Base-by-base conservation (phyloP, 73 alveolate species). In the Paramecium octaurelia region DNA sequence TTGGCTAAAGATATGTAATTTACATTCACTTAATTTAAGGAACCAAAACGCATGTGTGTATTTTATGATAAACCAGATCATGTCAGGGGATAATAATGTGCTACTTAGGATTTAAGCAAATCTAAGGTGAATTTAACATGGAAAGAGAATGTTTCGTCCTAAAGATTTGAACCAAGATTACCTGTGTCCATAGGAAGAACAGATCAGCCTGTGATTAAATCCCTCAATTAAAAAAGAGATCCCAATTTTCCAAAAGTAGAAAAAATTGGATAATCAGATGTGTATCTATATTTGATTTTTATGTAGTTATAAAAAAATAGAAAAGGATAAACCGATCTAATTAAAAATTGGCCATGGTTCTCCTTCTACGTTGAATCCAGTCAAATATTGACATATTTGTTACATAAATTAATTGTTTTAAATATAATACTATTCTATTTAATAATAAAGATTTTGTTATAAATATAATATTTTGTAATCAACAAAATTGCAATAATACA, bases 231-330 rank as follows among this genome's bases (percentile, higher is more conserved):
- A 89, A 69, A 89, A 46, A 23, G 91, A 68, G 84, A 89, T 89
- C 91, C 90, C 6, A 89, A 89, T 73, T 70, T 27, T 44, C 84
- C 48, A 24, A 83, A 77, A 44, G 64, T 70, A 14, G 88, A 89
- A 24, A 89, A 89, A 36, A 89, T 89, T 44, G 94, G 94, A 6
- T 58, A 89, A 89, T 89, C 94, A 24, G 94, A 89, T 42, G 88
- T 73, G 84, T 64, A 64, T 54, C 4, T 54, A 16, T 54, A 3
- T 6, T 3, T 64, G 0, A 64, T 27, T 23, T 64, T 64, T 48
- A 48, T 14, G 0, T 64, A 64, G 84, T 14, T 89, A 71, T 70
- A 69, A 77, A 24, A 89, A 89, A 64, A 89, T 89, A 20, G 94
- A 89, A 40, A 89, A 89, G 57, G 94, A 89, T 46, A 89, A 73